A percentile compares a stretch with the other conserved stretches of the same genome.
These are phyloP conservation scores for Lentinus tigrinus DNA, from an alignment of 768 basidiomycete genomes.

Conservation along the genomic window DNA sequence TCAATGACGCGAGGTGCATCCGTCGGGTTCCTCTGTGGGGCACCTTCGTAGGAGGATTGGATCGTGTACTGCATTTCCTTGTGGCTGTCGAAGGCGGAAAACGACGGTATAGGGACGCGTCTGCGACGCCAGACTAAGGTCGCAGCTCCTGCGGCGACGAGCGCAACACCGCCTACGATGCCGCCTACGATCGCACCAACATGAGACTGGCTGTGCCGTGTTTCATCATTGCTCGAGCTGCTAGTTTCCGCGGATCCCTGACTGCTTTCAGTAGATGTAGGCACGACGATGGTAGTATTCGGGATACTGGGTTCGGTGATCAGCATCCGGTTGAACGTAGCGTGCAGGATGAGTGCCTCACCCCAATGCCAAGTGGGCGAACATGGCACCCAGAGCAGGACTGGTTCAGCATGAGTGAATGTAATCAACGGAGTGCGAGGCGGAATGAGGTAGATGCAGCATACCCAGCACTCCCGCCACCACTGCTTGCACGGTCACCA, in stretches of 20 bases:
- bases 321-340: background rate
- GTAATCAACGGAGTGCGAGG: background rate
- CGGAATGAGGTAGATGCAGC: background rate
- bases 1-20: too few relatives aligned
- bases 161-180: conserved; percentile 4
- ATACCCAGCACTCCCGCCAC: conserved; percentile 6
- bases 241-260: background rate
- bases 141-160: background rate
- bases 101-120: background rate
- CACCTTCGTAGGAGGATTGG: too few relatives aligned
- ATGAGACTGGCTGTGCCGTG: background rate
- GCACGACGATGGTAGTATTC: background rate
- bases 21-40: too few relatives aligned
- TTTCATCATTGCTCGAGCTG: background rate
- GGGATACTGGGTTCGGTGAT: background rate
- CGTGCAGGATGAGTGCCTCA: background rate
- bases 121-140: conserved; percentile 2
- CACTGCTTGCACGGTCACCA: background rate
- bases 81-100: background rate
- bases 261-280: background rate
- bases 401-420: background rate
- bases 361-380: conserved; percentile 12
- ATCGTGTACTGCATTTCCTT: too few relatives aligned
- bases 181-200: conserved; percentile 12
- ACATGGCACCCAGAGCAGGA: conserved; percentile 13